Evolutionary conservation across 805 yeast genomes (phyloP), one percentile per base, ranked within the genome.

Genomic region (Maudiozyma serrabonitensis): DNA sequence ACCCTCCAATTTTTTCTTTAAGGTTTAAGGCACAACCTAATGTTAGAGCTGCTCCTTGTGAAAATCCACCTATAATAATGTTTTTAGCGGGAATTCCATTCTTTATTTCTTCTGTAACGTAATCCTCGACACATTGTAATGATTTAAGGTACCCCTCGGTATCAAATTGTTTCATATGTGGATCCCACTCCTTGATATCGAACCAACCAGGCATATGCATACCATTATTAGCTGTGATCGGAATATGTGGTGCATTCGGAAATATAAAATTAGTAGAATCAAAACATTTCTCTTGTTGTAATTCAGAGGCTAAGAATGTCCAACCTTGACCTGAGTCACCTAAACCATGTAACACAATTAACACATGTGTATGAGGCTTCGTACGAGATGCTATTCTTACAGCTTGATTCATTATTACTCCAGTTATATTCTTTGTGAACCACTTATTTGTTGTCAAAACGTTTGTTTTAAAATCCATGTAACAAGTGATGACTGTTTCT

Each of bases 271-370:
- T 82, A 55, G 76, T 75, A 56, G 75, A 80, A 56, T 69, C 72
- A 58, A 75, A 82, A 18, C 63, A 75, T 19, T 70, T 62, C 41
- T 70, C 65, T 46, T 59, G 58, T 48, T 73, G 74, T 25, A 86
- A 75, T 48, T 79, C 69, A 39, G 81, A 83, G 4, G 93, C 86
- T 40, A 91, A 69, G 72, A 87, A 87, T 43, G 78, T 72, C 96
- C 96, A 91, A 1, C 97, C 97, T 16, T 75, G 73, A 4, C 96
- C 97, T 0, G 87, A 66, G 64, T 91, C 98, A 9, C 99, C 99
- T 16, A 91, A 72, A 0, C 99, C 98, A 64, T 93, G 98, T 48
- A 87, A 62, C 52, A 90, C 75, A 21, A 90, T 84, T 34, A 89
- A 70, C 1, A 89, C 80, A 1, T 87, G 83, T 1, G 80, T 70